These are phyloP conservation scores for Metarhizium robertsii DNA, from an alignment of 2,329 filamentous ascomycete species.

Conservation along the genomic window DNA sequence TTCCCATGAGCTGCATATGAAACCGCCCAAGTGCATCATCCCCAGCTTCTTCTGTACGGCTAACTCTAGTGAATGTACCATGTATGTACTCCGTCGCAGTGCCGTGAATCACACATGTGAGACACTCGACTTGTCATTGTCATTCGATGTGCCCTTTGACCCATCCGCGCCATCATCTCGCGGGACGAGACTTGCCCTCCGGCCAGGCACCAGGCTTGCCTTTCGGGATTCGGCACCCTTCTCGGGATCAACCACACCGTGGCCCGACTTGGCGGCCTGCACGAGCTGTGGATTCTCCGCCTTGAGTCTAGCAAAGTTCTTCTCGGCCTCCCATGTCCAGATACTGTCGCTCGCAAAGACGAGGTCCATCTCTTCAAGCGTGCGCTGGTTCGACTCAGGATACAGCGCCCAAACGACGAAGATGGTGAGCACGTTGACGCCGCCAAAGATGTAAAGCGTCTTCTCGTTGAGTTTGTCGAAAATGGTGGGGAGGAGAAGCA, in stretches of 20 bases:
- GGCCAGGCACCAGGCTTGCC: background rate
- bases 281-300: slow-evolving; percentile 44
- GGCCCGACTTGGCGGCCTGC: slow-evolving; percentile 8
- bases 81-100: background rate
- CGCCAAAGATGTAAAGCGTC: slow-evolving; percentile 65
- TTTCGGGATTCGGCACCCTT: slow-evolving; percentile 8
- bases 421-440: slow-evolving; percentile 55
- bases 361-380: slow-evolving; percentile 66
- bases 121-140: slow-evolving; percentile 6
- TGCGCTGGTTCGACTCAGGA: slow-evolving; percentile 65
- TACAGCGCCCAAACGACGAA: slow-evolving; percentile 66
- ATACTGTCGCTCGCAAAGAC: slow-evolving; percentile 58
- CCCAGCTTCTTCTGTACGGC: background rate
- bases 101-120: slow-evolving; percentile 19
- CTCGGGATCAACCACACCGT: slow-evolving; percentile 12
- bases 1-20: too few species aligned
- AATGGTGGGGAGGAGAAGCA: slow-evolving; percentile 48
- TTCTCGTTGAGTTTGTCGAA: slow-evolving; percentile 58
- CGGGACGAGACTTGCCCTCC: background rate
- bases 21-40: too few species aligned
- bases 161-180: background rate
- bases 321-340: slow-evolving; percentile 64
- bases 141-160: background rate
- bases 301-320: slow-evolving; percentile 52
- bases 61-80: too few species aligned